A percentile compares a stretch with the other conserved stretches of the same genome.
These are phyloP conservation scores for Stachybotrys elegans DNA, from an alignment of 2,329 filamentous ascomycete genomes.

Conservation along the genomic window DNA sequence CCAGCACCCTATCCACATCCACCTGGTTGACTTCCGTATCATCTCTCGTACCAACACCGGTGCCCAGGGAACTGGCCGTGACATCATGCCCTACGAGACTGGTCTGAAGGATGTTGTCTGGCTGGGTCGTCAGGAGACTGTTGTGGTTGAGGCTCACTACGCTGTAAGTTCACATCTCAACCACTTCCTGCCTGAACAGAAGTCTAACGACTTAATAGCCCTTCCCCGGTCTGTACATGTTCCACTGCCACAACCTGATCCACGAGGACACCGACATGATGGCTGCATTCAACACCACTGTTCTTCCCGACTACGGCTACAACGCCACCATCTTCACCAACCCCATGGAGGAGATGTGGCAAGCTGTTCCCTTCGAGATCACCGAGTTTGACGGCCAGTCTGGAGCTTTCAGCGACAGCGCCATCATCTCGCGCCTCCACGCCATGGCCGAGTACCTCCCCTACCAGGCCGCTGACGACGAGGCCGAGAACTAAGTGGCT, in stretches of 20 bases:
- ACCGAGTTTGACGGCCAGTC: not conserved
- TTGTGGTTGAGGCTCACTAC: conserved; percentile 45
- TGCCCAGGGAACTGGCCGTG: conserved; percentile 38
- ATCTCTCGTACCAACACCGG: conserved; percentile 22
- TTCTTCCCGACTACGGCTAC: conserved; percentile 31
- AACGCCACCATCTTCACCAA: conserved; percentile 11
- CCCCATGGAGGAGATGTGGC: conserved; percentile 9
- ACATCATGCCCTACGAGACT: conserved; percentile 41
- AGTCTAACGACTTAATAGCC: conserved; percentile 19
- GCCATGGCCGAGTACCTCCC: not conserved
- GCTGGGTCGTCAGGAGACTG: conserved; percentile 44
- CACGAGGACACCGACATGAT: conserved; percentile 43
- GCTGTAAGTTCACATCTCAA: conserved; percentile 13
- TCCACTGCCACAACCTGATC: conserved; percentile 42
- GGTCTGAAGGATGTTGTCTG: conserved; percentile 56
- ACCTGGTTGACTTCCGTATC: conserved; percentile 54
- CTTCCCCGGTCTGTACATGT: conserved; percentile 48
- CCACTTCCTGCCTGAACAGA: not conserved
- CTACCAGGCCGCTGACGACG: not conserved
- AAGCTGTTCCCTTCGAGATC: conserved; percentile 3
- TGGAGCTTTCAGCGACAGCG: not conserved
- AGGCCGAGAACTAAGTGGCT: too few relatives aligned
- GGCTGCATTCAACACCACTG: conserved; percentile 39
- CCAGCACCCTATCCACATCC: conserved; percentile 50
- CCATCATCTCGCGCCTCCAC: not conserved